Conservation (phyloP, 306 rosid genomes). For the Glycine latifolia region DNA sequence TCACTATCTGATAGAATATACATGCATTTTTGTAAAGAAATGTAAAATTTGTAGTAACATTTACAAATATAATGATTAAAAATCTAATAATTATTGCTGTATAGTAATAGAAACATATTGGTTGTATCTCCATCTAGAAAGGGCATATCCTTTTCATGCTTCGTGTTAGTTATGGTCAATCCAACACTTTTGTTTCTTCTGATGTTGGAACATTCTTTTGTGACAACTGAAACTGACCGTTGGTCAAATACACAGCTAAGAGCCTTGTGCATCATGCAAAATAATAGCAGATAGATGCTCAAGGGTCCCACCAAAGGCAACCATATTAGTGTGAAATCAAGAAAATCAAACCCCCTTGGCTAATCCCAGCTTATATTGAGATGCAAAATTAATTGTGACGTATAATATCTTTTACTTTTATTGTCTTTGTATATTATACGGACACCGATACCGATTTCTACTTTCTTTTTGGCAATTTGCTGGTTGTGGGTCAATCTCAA, state of each 20-base stretch:
- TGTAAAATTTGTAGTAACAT: not conserved
- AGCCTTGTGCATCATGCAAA: not conserved
- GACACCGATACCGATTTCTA: not conserved
- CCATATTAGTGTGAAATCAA: slow-evolving; percentile 17
- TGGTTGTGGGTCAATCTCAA: not conserved
- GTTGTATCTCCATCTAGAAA: slow-evolving; percentile 1
- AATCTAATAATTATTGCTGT: not conserved
- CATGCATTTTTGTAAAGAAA: no score
- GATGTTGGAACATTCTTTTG: slow-evolving; percentile 1
- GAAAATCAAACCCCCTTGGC: not conserved
- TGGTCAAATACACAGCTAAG: slow-evolving; percentile 33
- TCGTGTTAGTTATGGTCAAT: not conserved
- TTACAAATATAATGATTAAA: not conserved
- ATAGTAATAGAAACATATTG: not conserved
- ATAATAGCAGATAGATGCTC: not conserved
- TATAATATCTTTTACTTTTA: not conserved
- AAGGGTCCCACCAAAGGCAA: slow-evolving; percentile 37
- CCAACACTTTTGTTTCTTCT: slow-evolving; percentile 2
- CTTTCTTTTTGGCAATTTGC: slow-evolving; percentile 24
- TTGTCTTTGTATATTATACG: not conserved
- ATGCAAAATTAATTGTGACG: slow-evolving; percentile 12
- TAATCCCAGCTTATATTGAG: not conserved
- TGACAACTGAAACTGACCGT: slow-evolving; percentile 2
- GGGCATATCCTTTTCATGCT: not conserved
- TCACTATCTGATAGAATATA: no score